phyloP scores from a whole-genome alignment of 2,329 filamentous ascomycete genomes.

The Fusarium begoniae region DNA sequence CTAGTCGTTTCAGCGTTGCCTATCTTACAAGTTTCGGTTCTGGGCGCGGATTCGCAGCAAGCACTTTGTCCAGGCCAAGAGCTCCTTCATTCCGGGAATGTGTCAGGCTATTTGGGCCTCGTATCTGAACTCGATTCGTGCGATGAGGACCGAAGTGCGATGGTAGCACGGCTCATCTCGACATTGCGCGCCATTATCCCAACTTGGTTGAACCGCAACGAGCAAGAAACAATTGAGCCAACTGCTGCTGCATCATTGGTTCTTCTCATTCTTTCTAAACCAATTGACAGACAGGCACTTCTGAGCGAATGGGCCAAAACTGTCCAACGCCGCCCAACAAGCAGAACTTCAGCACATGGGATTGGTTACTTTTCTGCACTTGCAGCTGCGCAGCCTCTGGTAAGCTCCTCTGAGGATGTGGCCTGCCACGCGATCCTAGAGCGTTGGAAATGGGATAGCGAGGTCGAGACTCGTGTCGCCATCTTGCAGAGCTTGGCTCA shows the following conservation, averaged over 20 bases:
- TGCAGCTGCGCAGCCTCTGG: conserved; percentile 58
- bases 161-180: conserved; percentile 35
- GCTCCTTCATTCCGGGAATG: conserved; percentile 35
- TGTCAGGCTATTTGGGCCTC: conserved; percentile 33
- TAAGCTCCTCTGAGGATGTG: conserved; percentile 40
- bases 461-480: conserved; percentile 63
- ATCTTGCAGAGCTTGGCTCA: conserved; percentile 64
- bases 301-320: conserved; percentile 59
- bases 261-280: conserved; percentile 56
- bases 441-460: conserved; percentile 61
- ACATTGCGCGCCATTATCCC: conserved; percentile 49
- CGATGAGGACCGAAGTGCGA: background rate
- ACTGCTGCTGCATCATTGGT: conserved; percentile 62
- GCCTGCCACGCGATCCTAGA: conserved; percentile 58
- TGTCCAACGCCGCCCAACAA: conserved; percentile 49
- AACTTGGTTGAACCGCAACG: conserved; percentile 60
- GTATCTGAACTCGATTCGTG: conserved; percentile 33
- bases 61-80: conserved; percentile 35
- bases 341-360: conserved; percentile 50
- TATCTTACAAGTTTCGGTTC: conserved; percentile 52
- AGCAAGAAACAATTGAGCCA: conserved; percentile 59
- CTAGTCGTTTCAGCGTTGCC: conserved; percentile 65
- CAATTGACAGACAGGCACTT: conserved; percentile 48
- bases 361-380: conserved; percentile 64
- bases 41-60: conserved; percentile 21